Conservation (phyloP, 1,284 basidiomycete species). For the Ceraceosorus guamensis region DNA sequence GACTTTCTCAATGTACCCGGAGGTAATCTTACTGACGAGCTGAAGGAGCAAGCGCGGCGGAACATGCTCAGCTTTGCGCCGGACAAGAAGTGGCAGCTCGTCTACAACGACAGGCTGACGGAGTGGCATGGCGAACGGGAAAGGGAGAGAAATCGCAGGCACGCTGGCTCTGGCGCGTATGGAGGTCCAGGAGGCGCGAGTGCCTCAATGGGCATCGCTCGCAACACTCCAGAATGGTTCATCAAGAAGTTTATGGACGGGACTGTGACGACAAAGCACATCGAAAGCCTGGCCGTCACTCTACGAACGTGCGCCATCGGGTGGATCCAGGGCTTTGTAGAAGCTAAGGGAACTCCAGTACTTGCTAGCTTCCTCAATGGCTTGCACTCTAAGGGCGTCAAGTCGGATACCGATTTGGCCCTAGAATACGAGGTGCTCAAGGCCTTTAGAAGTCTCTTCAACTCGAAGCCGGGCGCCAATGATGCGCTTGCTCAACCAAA, state of each 20-base stretch:
- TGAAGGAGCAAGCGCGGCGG: constrained; percentile 29
- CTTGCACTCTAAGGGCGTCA: constrained; percentile 35
- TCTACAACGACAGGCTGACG: constrained; percentile 73
- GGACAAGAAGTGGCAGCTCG: constrained; percentile 88
- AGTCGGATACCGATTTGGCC: constrained; percentile 57
- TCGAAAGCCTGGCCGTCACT: constrained; percentile 68
- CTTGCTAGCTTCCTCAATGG: constrained; percentile 63
- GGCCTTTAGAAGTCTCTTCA: constrained; percentile 76
- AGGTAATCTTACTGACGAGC: constrained; percentile 33
- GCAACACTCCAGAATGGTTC: constrained; percentile 57
- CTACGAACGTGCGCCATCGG: constrained; percentile 55
- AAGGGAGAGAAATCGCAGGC: constrained; percentile 26
- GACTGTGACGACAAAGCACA: constrained; percentile 73
- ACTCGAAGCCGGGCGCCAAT: constrained; percentile 65
- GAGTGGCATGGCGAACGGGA: constrained; percentile 59
- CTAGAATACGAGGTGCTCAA: constrained; percentile 86
- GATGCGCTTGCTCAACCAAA: constrained; percentile 72
- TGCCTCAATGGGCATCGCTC: constrained; percentile 48
- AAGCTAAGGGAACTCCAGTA: constrained; percentile 68
- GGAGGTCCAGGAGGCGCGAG: constrained; percentile 51
- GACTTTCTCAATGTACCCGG: constrained; percentile 41
- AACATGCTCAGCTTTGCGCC: constrained; percentile 40
- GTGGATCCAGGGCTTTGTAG: constrained; percentile 47
- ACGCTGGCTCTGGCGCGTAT: constrained; percentile 56
- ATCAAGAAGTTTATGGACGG: constrained; percentile 80